Conservation (phyloP, 192 early-diverging fungal genomes). For the Glomus cerebriforme region DNA sequence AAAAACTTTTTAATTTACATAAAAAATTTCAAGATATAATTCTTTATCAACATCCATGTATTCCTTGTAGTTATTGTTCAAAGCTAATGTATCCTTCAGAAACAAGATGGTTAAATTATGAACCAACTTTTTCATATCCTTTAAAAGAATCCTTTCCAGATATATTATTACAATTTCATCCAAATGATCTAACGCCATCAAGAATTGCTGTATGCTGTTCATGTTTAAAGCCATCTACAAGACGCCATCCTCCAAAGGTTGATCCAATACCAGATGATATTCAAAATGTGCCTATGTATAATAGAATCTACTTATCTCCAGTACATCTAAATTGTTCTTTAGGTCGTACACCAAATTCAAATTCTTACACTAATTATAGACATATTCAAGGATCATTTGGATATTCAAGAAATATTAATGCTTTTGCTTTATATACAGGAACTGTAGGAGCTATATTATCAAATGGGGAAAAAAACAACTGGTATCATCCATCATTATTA, state of each 20-base stretch:
- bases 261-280: not conserved
- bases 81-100: not conserved
- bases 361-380: conserved; percentile 2
- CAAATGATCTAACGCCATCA: not conserved
- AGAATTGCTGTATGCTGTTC: conserved; percentile 3
- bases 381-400: not conserved
- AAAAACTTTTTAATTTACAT: not conserved
- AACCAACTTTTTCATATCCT: not conserved
- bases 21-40: conserved; percentile 8
- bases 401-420: not conserved
- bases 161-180: not conserved
- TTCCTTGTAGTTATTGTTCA: conserved; percentile 24
- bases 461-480: not conserved
- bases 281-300: not conserved
- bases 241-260: not conserved
- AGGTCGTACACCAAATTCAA: not conserved
- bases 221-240: not conserved
- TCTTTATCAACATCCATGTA: not conserved
- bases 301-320: conserved; percentile 15
- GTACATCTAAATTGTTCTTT: conserved; percentile 4
- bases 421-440: conserved; percentile 4
- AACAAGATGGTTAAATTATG: conserved; percentile 3
- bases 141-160: not conserved
- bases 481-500: not conserved
- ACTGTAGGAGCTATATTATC: not conserved